Evolutionary conservation across 1,284 basidiomycete genomes (phyloP).

Genomic region (Cryptococcus hybrid): DNA sequence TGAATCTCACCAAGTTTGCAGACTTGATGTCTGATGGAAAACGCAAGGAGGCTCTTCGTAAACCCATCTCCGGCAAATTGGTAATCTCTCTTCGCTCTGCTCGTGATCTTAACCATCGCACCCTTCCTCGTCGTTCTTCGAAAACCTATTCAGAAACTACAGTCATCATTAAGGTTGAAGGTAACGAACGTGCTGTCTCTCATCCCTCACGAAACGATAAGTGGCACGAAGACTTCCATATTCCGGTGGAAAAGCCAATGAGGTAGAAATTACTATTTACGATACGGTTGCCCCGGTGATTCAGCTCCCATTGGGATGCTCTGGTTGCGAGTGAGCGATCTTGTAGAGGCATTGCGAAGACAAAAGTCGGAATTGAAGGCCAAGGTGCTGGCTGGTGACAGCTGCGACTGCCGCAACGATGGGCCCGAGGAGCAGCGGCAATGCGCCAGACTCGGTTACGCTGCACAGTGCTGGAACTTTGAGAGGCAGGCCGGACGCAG

Average conservation of each 20-base stretch:
- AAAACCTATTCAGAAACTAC: slow-evolving; percentile 78
- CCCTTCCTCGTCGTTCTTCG: slow-evolving; percentile 68
- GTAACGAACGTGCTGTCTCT: slow-evolving; percentile 85
- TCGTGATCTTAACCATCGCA: slow-evolving; percentile 92
- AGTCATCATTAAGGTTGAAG: slow-evolving; percentile 95
- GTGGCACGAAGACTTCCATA: slow-evolving; percentile 98
- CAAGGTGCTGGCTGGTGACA: slow-evolving; percentile 80
- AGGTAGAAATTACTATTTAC: slow-evolving; percentile 95
- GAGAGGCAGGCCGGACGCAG: slow-evolving; percentile 15
- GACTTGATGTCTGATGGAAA: slow-evolving; percentile 67
- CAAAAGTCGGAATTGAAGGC: slow-evolving; percentile 80
- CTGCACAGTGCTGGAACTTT: slow-evolving; percentile 32
- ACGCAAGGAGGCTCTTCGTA: slow-evolving; percentile 84
- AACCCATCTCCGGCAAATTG: slow-evolving; percentile 91
- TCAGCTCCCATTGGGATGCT: slow-evolving; percentile 91
- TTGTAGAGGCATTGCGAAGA: slow-evolving; percentile 89
- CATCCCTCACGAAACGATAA: slow-evolving; percentile 91
- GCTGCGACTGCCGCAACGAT: slow-evolving; percentile 57
- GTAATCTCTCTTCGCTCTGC: slow-evolving; percentile 85
- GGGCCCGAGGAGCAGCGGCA: slow-evolving; percentile 32
- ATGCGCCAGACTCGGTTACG: slow-evolving; percentile 34
- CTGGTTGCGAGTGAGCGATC: slow-evolving; percentile 93
- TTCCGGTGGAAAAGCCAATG: slow-evolving; percentile 95
- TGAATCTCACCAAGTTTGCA: slow-evolving; percentile 6
- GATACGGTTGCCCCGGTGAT: slow-evolving; percentile 78